phyloP scores from a whole-genome alignment of 768 basidiomycete genomes.

The Glaciozyma antarctica region DNA sequence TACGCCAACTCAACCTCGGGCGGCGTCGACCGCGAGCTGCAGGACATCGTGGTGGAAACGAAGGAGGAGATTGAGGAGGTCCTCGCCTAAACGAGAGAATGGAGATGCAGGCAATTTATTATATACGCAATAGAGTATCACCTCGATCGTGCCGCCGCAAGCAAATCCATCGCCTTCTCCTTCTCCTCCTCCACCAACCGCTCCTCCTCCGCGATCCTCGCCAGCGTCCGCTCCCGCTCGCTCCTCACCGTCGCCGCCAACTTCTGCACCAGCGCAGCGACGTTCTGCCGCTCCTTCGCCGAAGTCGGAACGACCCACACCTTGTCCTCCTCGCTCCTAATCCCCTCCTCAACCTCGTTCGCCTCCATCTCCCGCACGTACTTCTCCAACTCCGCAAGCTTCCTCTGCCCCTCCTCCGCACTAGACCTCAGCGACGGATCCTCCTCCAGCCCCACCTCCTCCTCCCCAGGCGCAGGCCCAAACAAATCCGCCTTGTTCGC shows the following conservation, averaged over 20 bases:
- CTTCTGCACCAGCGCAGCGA: conserved; percentile 56
- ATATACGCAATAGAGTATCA: neutral
- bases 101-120: too few relatives aligned
- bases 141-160: neutral
- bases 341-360: conserved; percentile 40
- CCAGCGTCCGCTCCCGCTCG: conserved; percentile 66
- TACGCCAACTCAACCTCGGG: conserved; percentile 23
- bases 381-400: conserved; percentile 3
- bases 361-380: neutral
- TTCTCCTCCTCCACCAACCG: conserved; percentile 47
- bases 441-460: conserved; percentile 43
- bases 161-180: conserved; percentile 43
- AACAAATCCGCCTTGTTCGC: conserved; percentile 93
- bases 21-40: neutral
- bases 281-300: conserved; percentile 76
- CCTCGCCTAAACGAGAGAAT: too few relatives aligned
- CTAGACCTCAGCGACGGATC: conserved; percentile 50
- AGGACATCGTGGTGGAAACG: neutral
- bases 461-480: conserved; percentile 39
- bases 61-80: too few relatives aligned
- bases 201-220: conserved; percentile 64
- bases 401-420: conserved; percentile 45
- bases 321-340: conserved; percentile 42
- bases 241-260: conserved; percentile 66
- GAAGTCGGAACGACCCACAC: conserved; percentile 61